phyloP scores from a whole-genome alignment of 192 early-diverging fungal species.

The Fimicolochytrium jonesii region DNA sequence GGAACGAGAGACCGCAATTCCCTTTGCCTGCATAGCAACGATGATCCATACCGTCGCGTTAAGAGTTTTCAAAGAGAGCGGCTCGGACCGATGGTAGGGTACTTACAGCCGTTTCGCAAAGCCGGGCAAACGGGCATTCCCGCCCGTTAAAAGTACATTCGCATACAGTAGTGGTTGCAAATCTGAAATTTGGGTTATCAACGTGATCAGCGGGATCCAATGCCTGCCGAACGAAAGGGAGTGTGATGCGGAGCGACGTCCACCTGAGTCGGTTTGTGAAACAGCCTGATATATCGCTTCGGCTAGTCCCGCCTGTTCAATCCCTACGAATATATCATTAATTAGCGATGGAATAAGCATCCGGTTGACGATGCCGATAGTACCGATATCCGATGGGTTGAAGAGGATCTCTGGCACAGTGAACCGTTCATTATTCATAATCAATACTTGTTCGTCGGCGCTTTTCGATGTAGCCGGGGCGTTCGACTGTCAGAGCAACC shows the following conservation, averaged over 20 bases:
- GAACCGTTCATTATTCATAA: conserved; percentile 72
- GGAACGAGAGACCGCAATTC: conserved; percentile 57
- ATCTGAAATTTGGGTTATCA: not conserved
- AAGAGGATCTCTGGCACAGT: conserved; percentile 73
- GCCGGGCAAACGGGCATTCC: conserved; percentile 61
- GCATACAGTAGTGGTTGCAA: conserved; percentile 55
- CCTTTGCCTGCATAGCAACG: conserved; percentile 9
- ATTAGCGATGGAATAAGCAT: not conserved
- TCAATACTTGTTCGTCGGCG: conserved; percentile 43
- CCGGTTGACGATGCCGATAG: not conserved
- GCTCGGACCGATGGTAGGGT: not conserved
- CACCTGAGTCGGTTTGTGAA: conserved; percentile 40
- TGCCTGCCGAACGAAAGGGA: too few species aligned
- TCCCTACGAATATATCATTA: not conserved
- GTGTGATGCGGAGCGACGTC: too few species aligned
- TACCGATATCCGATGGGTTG: conserved; percentile 70
- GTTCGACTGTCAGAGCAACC: too few species aligned
- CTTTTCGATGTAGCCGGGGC: too few species aligned
- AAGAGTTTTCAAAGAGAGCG: not conserved
- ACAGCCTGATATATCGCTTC: conserved; percentile 53
- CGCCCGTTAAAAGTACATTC: conserved; percentile 67
- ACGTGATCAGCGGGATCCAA: not conserved
- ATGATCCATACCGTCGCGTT: conserved; percentile 25
- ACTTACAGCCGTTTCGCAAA: conserved; percentile 58
- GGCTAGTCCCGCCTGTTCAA: conserved; percentile 65